phyloP scores from a whole-genome alignment of 2,329 filamentous ascomycete genomes.

The Penicillium thymicola region DNA sequence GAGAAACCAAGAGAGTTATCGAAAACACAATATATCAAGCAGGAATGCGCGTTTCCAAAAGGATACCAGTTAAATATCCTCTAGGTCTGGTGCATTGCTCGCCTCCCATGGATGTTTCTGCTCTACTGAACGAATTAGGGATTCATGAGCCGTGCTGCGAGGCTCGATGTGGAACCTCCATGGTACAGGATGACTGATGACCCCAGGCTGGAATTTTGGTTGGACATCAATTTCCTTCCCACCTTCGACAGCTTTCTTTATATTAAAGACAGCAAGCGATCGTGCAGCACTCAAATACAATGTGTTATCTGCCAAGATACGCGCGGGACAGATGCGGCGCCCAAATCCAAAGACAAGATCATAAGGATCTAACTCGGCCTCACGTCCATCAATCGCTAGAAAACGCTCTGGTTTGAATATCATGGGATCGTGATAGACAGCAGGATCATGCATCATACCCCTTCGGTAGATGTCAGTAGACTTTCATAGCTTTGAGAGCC shows the following conservation, averaged over 20 bases:
- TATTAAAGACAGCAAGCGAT: slow-evolving; percentile 47
- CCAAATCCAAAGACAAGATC: slow-evolving; percentile 38
- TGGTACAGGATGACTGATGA: slow-evolving; percentile 31
- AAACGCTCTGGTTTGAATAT: slow-evolving; percentile 47
- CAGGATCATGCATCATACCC: slow-evolving; percentile 42
- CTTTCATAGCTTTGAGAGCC: not conserved
- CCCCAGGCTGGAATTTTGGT: slow-evolving; percentile 35
- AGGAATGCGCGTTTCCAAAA: not conserved
- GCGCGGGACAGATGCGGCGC: slow-evolving; percentile 44
- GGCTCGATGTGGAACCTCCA: slow-evolving; percentile 10
- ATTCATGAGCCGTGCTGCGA: slow-evolving; percentile 8
- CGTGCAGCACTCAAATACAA: slow-evolving; percentile 45
- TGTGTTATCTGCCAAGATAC: slow-evolving; percentile 42
- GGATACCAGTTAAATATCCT: not conserved
- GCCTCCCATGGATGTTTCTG: slow-evolving; percentile 9
- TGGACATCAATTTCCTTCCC: slow-evolving; percentile 39
- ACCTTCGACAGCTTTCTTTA: slow-evolving; percentile 37
- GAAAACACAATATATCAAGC: too few species aligned
- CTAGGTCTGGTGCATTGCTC: slow-evolving; percentile 12
- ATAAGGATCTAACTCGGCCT: slow-evolving; percentile 39
- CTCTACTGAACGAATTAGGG: slow-evolving; percentile 10
- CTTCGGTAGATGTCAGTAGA: slow-evolving; percentile 16
- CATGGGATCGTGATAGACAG: slow-evolving; percentile 35
- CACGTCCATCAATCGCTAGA: slow-evolving; percentile 27
- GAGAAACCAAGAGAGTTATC: too few species aligned